Evolutionary conservation across 1,139 yeast species (phyloP).

Genomic region (Pneumocystis canis): DNA sequence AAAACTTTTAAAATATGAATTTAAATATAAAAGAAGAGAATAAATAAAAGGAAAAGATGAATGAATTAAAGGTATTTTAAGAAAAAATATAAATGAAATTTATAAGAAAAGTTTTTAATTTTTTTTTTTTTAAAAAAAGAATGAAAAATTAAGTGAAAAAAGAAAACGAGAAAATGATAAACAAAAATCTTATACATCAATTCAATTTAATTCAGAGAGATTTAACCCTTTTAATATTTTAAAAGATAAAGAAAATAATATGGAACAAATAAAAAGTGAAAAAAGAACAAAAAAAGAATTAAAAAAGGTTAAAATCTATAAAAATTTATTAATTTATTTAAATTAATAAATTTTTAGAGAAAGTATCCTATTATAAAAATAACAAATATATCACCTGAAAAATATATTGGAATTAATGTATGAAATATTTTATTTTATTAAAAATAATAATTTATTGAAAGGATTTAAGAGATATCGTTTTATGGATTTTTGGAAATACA

Average conservation of each 20-base stretch:
- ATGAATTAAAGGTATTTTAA: not conserved
- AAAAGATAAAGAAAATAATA: not conserved
- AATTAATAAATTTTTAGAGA: not conserved
- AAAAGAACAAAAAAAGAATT: not conserved
- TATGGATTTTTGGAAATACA: not conserved
- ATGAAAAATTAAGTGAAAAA: not conserved
- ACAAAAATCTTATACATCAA: not conserved
- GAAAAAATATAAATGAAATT: not conserved
- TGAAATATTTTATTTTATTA: not conserved
- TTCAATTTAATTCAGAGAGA: not conserved
- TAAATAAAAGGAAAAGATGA: not conserved
- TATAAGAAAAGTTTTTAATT: not conserved
- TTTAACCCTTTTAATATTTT: not conserved
- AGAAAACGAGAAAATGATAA: not conserved
- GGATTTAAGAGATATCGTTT: not conserved
- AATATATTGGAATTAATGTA: not conserved
- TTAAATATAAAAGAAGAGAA: not conserved
- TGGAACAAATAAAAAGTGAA: not conserved
- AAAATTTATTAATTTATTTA: not conserved
- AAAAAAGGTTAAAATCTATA: not conserved
- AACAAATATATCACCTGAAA: not conserved
- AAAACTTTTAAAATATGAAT: not conserved
- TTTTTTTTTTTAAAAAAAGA: not conserved
- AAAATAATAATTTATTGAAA: not conserved
- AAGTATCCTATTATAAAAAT: not conserved